phyloP scores from a whole-genome alignment of 805 yeast species.

The Myxozyma geophila region DNA sequence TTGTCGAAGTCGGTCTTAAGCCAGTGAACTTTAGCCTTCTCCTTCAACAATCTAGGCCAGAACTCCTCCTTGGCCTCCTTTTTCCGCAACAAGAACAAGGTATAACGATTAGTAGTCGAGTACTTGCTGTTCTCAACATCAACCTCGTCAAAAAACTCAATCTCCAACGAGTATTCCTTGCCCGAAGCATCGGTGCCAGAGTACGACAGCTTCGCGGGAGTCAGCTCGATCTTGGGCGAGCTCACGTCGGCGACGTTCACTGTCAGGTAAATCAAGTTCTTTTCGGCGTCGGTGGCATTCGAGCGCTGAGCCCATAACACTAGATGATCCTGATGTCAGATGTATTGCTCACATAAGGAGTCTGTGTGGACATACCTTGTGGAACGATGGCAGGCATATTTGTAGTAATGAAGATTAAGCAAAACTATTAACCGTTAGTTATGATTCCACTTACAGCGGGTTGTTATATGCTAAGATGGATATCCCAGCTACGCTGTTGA shows the following conservation, averaged over 20 bases:
- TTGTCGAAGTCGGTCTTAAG: slow-evolving; percentile 92
- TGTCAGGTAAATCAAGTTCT: slow-evolving; percentile 77
- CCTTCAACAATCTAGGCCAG: slow-evolving; percentile 96
- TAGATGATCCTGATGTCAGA: slow-evolving; percentile 26
- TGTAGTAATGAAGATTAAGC: not conserved
- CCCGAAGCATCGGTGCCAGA: slow-evolving; percentile 54
- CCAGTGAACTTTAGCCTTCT: slow-evolving; percentile 75
- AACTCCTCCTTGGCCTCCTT: slow-evolving; percentile 68
- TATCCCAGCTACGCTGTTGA: no score
- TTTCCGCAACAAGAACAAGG: slow-evolving; percentile 71
- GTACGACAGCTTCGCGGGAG: slow-evolving; percentile 59
- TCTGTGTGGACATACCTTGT: slow-evolving; percentile 1
- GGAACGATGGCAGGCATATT: slow-evolving; percentile 12
- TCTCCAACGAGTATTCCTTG: slow-evolving; percentile 59
- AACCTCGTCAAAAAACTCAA: slow-evolving; percentile 79
- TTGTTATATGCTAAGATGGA: no score
- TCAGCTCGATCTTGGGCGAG: slow-evolving; percentile 64
- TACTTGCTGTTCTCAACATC: slow-evolving; percentile 65
- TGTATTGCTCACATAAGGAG: no score
- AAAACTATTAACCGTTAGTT: not conserved
- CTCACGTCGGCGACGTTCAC: slow-evolving; percentile 73
- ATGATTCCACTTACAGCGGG: no score
- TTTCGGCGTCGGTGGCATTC: slow-evolving; percentile 66
- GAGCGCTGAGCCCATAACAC: slow-evolving; percentile 98
- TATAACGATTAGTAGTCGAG: slow-evolving; percentile 64